These are phyloP conservation scores for Hypholoma sublateritium DNA, from an alignment of 768 basidiomycete genomes.

Conservation along the genomic window DNA sequence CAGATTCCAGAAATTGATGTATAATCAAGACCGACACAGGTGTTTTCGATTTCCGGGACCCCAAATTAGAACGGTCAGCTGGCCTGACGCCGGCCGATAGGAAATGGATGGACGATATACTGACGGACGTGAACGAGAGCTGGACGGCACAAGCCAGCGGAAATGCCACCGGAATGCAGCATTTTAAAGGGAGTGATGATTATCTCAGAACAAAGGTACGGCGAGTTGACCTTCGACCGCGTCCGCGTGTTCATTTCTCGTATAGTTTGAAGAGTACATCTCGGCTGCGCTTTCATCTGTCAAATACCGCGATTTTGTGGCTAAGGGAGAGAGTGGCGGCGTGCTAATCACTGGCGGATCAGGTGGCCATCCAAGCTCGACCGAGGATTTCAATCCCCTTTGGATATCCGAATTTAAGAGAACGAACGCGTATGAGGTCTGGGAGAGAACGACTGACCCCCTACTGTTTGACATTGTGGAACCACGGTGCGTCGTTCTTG, in stretches of 20 bases:
- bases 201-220: slow-evolving; percentile 83
- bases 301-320: slow-evolving; percentile 85
- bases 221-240: background rate
- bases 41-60: slow-evolving; percentile 83
- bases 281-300: slow-evolving; percentile 84
- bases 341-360: slow-evolving; percentile 69
- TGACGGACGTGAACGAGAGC: slow-evolving; percentile 80
- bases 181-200: slow-evolving; percentile 96
- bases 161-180: slow-evolving; percentile 53
- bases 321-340: slow-evolving; percentile 61
- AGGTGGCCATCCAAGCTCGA: slow-evolving; percentile 57
- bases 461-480: slow-evolving; percentile 95
- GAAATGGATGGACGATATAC: slow-evolving; percentile 97
- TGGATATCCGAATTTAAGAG: slow-evolving; percentile 90
- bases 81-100: slow-evolving; percentile 89
- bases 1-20: background rate
- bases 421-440: slow-evolving; percentile 86
- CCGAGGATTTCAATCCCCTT: slow-evolving; percentile 81
- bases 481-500: slow-evolving; percentile 59
- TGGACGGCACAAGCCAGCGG: slow-evolving; percentile 70
- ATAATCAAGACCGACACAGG: slow-evolving; percentile 78
- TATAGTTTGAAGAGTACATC: slow-evolving; percentile 91
- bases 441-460: slow-evolving; percentile 90
- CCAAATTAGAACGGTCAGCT: slow-evolving; percentile 73
- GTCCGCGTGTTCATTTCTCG: background rate